Evolutionary conservation across 2,329 filamentous ascomycete species (phyloP).

Genomic region (Coniochaeta ligniaria): DNA sequence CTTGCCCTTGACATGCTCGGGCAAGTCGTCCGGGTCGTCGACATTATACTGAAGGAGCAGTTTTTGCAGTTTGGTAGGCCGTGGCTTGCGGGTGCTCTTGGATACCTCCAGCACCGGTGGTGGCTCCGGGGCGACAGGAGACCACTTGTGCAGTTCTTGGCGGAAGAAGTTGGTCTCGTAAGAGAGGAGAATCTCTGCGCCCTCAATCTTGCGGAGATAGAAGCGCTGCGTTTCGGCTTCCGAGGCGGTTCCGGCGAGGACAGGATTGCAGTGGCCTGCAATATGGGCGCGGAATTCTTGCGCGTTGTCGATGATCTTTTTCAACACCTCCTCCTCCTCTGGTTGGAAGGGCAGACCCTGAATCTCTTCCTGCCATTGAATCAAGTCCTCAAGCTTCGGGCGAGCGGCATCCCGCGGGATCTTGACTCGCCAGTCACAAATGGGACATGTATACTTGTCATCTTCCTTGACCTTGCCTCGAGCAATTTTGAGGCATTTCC

Average conservation of each 20-base stretch:
- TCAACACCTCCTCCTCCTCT: conserved; percentile 82
- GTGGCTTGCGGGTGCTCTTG: conserved; percentile 86
- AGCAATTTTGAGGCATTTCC: conserved; percentile 96
- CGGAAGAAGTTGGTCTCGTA: conserved; percentile 98
- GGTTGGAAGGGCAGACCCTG: conserved; percentile 80
- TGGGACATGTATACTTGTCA: conserved; percentile 96
- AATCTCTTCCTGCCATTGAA: conserved; percentile 79
- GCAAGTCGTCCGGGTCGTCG: conserved; percentile 83
- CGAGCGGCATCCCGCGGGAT: conserved; percentile 94
- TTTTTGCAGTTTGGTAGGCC: conserved; percentile 95
- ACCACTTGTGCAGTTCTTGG: conserved; percentile 92
- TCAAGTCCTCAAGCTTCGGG: conserved; percentile 87
- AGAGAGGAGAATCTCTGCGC: conserved; percentile 84
- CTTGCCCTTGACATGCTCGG: conserved; percentile 74
- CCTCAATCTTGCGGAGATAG: conserved; percentile 94
- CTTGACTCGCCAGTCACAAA: conserved; percentile 95
- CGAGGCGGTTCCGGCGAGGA: conserved; percentile 66
- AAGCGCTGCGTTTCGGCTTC: conserved; percentile 89
- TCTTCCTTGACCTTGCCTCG: conserved; percentile 97
- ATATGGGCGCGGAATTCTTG: conserved; percentile 80
- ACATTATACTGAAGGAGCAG: conserved; percentile 84
- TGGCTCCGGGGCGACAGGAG: conserved; percentile 76
- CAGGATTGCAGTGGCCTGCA: conserved; percentile 69
- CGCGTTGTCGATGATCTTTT: conserved; percentile 81
- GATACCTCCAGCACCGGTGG: conserved; percentile 84